A percentile compares a stretch with the other conserved stretches of the same genome.
phyloP scores from a whole-genome alignment of 805 yeast species.

The Candida schatavii region DNA sequence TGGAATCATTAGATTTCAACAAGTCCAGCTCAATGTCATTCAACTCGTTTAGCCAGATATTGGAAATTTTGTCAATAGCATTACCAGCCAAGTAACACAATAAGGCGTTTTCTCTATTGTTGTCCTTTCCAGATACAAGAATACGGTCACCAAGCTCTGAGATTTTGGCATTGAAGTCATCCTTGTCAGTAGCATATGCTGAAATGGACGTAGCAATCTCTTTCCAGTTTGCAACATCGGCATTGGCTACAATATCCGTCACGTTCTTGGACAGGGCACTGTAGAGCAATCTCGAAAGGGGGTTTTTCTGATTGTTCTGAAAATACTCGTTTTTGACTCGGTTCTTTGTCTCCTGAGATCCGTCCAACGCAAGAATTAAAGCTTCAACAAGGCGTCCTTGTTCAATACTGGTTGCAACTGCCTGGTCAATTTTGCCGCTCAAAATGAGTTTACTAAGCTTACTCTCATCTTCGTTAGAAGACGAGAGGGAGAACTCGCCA shows the following conservation, averaged over 20 bases:
- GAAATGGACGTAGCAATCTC: slow-evolving; percentile 69
- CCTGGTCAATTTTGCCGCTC: slow-evolving; percentile 59
- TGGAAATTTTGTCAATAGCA: slow-evolving; percentile 73
- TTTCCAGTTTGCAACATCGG: slow-evolving; percentile 79
- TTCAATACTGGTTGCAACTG: slow-evolving; percentile 64
- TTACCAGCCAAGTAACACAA: slow-evolving; percentile 77
- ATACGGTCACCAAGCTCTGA: slow-evolving; percentile 78
- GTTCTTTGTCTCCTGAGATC: slow-evolving; percentile 54
- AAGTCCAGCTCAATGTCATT: slow-evolving; percentile 38
- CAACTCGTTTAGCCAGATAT: slow-evolving; percentile 80
- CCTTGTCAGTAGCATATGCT: slow-evolving; percentile 48
- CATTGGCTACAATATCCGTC: slow-evolving; percentile 72
- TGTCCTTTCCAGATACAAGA: slow-evolving; percentile 26
- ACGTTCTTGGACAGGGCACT: slow-evolving; percentile 54
- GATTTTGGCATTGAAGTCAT: slow-evolving; percentile 53
- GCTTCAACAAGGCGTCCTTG: slow-evolving; percentile 74
- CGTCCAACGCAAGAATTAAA: slow-evolving; percentile 71
- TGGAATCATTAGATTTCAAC: slow-evolving; percentile 44
- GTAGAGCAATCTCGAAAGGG: slow-evolving; percentile 73
- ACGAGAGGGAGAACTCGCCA: slow-evolving; percentile 49
- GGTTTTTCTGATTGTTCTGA: slow-evolving; percentile 47
- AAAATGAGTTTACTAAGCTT: slow-evolving; percentile 44
- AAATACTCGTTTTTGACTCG: slow-evolving; percentile 74
- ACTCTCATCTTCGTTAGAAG: slow-evolving; percentile 36
- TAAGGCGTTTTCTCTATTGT: slow-evolving; percentile 68